Conservation (phyloP, 495 filamentous ascomycete species). For the Aspergillus bridgeri region DNA sequence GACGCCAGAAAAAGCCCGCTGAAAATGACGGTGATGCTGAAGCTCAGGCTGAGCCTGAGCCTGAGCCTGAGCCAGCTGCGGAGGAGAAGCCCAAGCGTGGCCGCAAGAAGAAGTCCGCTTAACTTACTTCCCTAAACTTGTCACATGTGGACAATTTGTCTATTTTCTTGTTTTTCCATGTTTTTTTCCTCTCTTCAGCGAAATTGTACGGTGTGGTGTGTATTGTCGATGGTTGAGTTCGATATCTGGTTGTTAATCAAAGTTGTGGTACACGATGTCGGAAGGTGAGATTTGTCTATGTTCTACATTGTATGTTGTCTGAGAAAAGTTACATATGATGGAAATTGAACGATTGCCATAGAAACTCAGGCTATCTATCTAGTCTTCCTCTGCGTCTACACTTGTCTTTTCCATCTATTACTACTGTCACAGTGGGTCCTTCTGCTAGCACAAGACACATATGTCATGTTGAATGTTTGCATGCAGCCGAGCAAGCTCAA, state of each 20-base stretch:
- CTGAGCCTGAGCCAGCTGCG: constrained; percentile 5
- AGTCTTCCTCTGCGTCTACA: too few relatives aligned
- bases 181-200: background rate
- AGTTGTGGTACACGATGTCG: too few relatives aligned
- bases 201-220: background rate
- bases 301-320: too few relatives aligned
- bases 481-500: too few relatives aligned
- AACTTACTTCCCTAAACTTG: background rate
- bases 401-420: too few relatives aligned
- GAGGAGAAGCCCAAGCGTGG: constrained; percentile 30
- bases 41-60: constrained; percentile 4
- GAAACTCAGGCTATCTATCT: too few relatives aligned
- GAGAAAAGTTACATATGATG: too few relatives aligned
- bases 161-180: background rate
- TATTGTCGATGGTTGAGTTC: background rate
- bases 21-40: constrained; percentile 4
- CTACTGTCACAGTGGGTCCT: too few relatives aligned
- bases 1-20: constrained; percentile 7
- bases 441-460: too few relatives aligned
- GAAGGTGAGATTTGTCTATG: too few relatives aligned
- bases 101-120: constrained; percentile 27
- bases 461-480: too few relatives aligned
- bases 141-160: background rate
- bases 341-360: too few relatives aligned
- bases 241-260: background rate